Evolutionary conservation across 148 eudicot species (phyloP).

Genomic region (Cornus suecica): DNA sequence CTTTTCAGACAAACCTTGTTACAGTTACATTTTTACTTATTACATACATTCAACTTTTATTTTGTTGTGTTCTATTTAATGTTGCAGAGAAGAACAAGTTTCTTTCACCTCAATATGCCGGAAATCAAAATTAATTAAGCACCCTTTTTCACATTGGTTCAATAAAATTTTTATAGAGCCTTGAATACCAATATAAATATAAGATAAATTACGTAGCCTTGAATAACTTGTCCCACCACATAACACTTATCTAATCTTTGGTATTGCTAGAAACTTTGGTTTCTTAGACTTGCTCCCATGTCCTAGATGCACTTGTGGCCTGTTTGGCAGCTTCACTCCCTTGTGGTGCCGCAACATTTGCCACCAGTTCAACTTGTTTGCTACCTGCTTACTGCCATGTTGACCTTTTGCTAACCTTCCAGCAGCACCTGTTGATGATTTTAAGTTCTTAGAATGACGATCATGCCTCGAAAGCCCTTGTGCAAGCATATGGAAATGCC

Average conservation of each 20-base stretch:
- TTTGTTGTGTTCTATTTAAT: too few relatives aligned
- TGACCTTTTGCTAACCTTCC: slow-evolving; percentile 14
- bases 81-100: too few relatives aligned
- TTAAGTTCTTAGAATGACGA: slow-evolving; percentile 41
- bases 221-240: not conserved
- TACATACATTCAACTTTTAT: too few relatives aligned
- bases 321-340: slow-evolving; percentile 33
- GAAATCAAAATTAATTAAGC: too few relatives aligned
- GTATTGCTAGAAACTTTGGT: slow-evolving; percentile 19
- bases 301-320: slow-evolving; percentile 35
- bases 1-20: too few relatives aligned
- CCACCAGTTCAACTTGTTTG: slow-evolving; percentile 39
- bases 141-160: too few relatives aligned
- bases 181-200: too few relatives aligned
- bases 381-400: slow-evolving; percentile 16
- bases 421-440: slow-evolving; percentile 21
- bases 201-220: too few relatives aligned
- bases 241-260: slow-evolving; percentile 1
- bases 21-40: too few relatives aligned
- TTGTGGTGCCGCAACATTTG: slow-evolving; percentile 27
- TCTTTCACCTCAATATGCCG: too few relatives aligned
- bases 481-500: slow-evolving; percentile 44
- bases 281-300: slow-evolving; percentile 23
- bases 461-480: slow-evolving; percentile 45
- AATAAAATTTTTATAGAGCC: too few relatives aligned